Base-by-base conservation (phyloP, 306 rosid genomes). In the Oxytropis ochrocephala region DNA sequence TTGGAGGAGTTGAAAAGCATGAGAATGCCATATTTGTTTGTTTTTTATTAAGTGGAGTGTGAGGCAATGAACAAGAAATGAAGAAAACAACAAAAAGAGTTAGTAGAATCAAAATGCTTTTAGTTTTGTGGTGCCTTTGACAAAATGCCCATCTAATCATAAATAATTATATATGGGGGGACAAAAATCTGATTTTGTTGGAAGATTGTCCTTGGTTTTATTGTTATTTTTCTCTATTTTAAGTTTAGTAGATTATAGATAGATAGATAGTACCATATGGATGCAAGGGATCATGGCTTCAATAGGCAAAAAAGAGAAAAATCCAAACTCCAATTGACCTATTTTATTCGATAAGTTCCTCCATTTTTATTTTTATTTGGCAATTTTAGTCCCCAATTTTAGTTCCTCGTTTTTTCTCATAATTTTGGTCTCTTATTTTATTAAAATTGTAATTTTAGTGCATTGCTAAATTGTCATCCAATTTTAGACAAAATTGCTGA, bases 111-210 rank as follows among this genome's bases (percentile, higher is more conserved):
- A 78, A 51, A 74, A 68, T 78, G 72, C 30, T 58, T 69, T 71
- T 76, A 49, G 65, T 71, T 70, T 77, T 79, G 57, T 67, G 55
- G 67, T 78, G 73, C 54, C 62, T 78, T 84, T 84, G 87, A 86
- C 77, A 72, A 78, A 83, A 65, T 81, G 58, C 77, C 65, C 74
- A 77, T 65, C 84, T 80, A 76, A 77, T 58, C 46, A 24, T 41
- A 70, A 64, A 65, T 74, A 63, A 69, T 62, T 75, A 73, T 70
- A 46, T 66, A 81, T 78, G 84, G 88, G 89, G 72, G 89, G 87
- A 24, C 29, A 88, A 90, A 53, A 81, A 85, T 90, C 94, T 80
- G 94, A 87, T 76, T 76, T 87, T 80, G 87, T 79, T 64, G 85
- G 84, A 75, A 80, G 87, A 85, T 85, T 83, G 87, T 83, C 88